These are phyloP conservation scores for Monosporascus sp. DNA, from an alignment of 2,329 filamentous ascomycete genomes.

Conservation along the genomic window DNA sequence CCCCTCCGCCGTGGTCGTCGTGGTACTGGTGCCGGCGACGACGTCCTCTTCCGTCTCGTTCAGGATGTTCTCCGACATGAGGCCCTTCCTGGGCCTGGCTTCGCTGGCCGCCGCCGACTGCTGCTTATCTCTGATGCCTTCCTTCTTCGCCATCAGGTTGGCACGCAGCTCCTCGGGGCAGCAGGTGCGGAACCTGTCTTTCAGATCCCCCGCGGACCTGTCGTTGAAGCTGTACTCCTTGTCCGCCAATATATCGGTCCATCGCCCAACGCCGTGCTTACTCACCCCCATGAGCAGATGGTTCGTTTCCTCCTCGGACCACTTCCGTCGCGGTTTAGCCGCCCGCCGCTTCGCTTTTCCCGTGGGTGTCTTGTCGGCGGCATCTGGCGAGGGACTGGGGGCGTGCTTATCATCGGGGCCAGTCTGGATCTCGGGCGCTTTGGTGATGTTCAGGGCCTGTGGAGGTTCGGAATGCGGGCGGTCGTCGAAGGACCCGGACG, in stretches of 20 bases:
- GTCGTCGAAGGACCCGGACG: slow-evolving; percentile 49
- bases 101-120: slow-evolving; percentile 17
- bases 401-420: slow-evolving; percentile 19
- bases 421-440: slow-evolving; percentile 20
- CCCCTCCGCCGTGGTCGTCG: too few relatives aligned
- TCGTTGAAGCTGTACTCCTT: slow-evolving; percentile 55
- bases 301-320: slow-evolving; percentile 61
- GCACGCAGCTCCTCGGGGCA: slow-evolving; percentile 56
- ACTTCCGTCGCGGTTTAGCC: slow-evolving; percentile 55
- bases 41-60: slow-evolving; percentile 38
- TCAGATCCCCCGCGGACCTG: slow-evolving; percentile 57
- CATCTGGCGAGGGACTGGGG: slow-evolving; percentile 22
- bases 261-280: slow-evolving; percentile 59
- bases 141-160: slow-evolving; percentile 28
- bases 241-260: slow-evolving; percentile 60
- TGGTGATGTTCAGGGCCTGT: slow-evolving; percentile 35
- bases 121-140: slow-evolving; percentile 17
- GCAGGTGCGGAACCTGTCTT: slow-evolving; percentile 62
- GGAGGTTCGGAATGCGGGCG: slow-evolving; percentile 36
- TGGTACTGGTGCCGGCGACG: slow-evolving; percentile 13
- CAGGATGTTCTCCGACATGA: slow-evolving; percentile 53
- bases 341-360: slow-evolving; percentile 47
- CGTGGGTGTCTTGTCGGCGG: slow-evolving; percentile 24
- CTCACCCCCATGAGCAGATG: slow-evolving; percentile 56
- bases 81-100: slow-evolving; percentile 40